These are phyloP conservation scores for Stephanodiscus triporus DNA, from an alignment of 108 stramenopile genomes.

Conservation along the genomic window DNA sequence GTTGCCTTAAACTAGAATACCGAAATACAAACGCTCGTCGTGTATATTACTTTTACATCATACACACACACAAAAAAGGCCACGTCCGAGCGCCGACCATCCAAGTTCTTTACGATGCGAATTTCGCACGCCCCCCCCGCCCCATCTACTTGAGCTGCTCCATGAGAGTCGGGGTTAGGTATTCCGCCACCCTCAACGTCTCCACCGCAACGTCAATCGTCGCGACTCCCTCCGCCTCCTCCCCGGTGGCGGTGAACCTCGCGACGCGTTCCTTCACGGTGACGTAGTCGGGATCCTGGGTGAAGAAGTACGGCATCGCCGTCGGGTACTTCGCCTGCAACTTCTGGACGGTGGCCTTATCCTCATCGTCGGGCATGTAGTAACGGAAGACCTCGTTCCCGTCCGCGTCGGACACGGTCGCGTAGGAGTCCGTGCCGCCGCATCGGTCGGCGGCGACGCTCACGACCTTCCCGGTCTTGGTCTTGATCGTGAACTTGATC, in stretches of 20 bases:
- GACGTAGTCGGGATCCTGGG: conserved; percentile 90
- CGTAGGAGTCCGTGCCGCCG: conserved; percentile 83
- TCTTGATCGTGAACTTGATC: conserved; percentile 93
- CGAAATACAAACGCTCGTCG: too few relatives aligned
- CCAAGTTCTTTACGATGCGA: too few relatives aligned
- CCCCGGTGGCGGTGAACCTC: conserved; percentile 70
- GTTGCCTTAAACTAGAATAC: too few relatives aligned
- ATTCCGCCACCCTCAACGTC: conserved; percentile 90
- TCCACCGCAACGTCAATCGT: conserved; percentile 88
- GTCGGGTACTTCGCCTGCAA: conserved; percentile 76
- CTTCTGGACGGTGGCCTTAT: conserved; percentile 66
- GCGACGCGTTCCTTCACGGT: conserved; percentile 91
- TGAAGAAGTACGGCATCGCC: conserved; percentile 92
- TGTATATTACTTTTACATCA: too few relatives aligned
- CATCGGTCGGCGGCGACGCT: conserved; percentile 86
- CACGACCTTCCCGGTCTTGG: conserved; percentile 90
- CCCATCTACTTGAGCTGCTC: conserved; percentile 73
- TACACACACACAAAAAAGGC: too few relatives aligned
- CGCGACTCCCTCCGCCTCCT: conserved; percentile 80
- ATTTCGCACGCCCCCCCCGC: too few relatives aligned
- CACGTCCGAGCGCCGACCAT: too few relatives aligned
- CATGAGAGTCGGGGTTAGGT: conserved; percentile 76
- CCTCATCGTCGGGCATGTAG: conserved; percentile 90
- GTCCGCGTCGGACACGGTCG: conserved; percentile 69
- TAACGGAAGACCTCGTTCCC: conserved; percentile 87